These are phyloP conservation scores for Nitzschia sp. DNA, from an alignment of 108 stramenopile genomes.

Conservation along the genomic window DNA sequence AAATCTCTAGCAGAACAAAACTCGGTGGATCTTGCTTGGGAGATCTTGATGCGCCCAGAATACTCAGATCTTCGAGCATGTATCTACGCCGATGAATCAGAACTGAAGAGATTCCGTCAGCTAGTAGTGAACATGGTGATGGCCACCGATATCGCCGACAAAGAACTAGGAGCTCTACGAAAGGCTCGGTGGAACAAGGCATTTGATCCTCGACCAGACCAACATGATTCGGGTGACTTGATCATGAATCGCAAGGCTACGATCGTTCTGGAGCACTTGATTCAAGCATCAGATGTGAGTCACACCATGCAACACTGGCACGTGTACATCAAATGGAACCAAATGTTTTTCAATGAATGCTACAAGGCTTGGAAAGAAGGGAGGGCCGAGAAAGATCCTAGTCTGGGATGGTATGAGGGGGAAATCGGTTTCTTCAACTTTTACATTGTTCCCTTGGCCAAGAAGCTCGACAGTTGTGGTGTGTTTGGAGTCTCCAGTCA, in stretches of 20 bases:
- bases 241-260: constrained; percentile 9
- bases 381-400: constrained; percentile 35
- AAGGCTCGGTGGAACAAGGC: constrained; percentile 36
- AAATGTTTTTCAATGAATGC: constrained; percentile 42
- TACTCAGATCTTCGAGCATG: constrained; percentile 13
- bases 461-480: background rate
- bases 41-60: constrained; percentile 20
- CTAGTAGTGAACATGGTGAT: constrained; percentile 30
- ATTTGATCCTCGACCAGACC: background rate
- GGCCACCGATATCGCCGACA: constrained; percentile 36
- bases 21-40: constrained; percentile 25
- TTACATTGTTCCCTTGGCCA: background rate
- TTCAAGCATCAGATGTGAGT: constrained; percentile 27
- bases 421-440: constrained; percentile 3
- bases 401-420: constrained; percentile 39
- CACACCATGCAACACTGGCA: constrained; percentile 13
- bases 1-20: constrained; percentile 33
- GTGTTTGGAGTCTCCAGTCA: too few relatives aligned
- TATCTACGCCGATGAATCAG: constrained; percentile 19
- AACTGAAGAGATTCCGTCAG: constrained; percentile 19
- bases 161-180: constrained; percentile 13
- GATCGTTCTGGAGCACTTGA: constrained; percentile 6
- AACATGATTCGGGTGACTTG: background rate
- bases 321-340: constrained; percentile 2
- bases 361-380: constrained; percentile 36